Conservation (phyloP, 371 early-diverging fungal species). For the Mucor saturninus region DNA sequence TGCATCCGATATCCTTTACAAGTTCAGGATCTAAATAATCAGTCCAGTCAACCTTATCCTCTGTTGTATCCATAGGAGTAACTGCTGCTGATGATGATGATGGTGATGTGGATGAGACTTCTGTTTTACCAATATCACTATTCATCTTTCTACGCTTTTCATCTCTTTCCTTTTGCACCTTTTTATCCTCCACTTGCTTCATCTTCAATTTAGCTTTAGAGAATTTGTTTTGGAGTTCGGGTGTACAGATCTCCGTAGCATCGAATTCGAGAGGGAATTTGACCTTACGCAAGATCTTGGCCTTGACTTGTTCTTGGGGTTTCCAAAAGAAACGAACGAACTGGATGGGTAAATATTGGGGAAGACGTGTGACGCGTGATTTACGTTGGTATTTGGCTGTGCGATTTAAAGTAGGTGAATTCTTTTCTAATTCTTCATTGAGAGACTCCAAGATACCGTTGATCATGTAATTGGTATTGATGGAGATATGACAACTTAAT, state of each 20-base stretch:
- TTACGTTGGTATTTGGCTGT: conserved; percentile 81
- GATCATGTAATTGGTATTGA: conserved; percentile 73
- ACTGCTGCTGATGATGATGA: conserved; percentile 24
- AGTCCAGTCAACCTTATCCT: conserved; percentile 47
- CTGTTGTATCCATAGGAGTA: conserved; percentile 34
- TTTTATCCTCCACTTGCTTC: conserved; percentile 75
- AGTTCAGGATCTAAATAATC: conserved; percentile 74
- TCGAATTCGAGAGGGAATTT: conserved; percentile 94
- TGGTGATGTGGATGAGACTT: conserved; percentile 3
- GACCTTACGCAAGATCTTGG: conserved; percentile 91
- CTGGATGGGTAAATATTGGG: conserved; percentile 87
- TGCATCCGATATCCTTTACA: conserved; percentile 79
- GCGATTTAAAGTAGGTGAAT: conserved; percentile 79
- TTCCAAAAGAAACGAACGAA: conserved; percentile 98
- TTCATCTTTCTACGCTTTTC: conserved; percentile 66
- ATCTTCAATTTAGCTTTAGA: conserved; percentile 73
- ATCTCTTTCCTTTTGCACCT: conserved; percentile 72
- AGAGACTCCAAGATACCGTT: conserved; percentile 68
- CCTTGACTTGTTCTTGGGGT: conserved; percentile 77
- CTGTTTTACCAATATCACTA: conserved; percentile 12
- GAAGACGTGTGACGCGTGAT: conserved; percentile 81
- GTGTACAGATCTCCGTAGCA: conserved; percentile 82
- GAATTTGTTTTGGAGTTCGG: conserved; percentile 82
- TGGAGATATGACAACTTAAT: conserved; percentile 85
- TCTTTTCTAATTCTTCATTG: conserved; percentile 88